Base-by-base conservation (phyloP, 805 yeast genomes). In the Ogataea paradorogensis region DNA sequence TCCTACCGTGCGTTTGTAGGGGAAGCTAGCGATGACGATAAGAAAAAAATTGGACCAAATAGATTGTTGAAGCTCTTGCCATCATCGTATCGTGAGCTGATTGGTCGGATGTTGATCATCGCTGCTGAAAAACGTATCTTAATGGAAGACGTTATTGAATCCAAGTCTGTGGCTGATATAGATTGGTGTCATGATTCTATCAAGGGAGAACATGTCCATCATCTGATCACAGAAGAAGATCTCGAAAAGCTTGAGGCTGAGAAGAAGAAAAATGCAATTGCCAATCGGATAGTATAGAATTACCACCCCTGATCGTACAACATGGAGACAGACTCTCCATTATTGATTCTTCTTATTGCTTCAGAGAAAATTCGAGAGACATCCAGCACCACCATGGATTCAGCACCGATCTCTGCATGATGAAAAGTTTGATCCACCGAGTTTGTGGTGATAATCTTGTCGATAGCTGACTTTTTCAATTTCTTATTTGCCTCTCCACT, bases 241-340 rank as follows among this genome's bases (percentile, higher is more conserved):
- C 59, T 82, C 39, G 62, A 57, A 10, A 66, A 63, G 31, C 35
- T 70, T 24, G 69, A 71, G 45, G 64, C 60, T 14, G 66, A 61
- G 24, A 61, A 62, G 24, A 55, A 58, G 35, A 56, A 49, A 40
- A 52, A 53, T 24, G 43, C 43, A 15, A 27, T 59, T 15, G 50
- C 40, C 10, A 35, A 42, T 22, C 48, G 33, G 42, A 15, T 38
- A 27, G 47, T 35, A 21, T 42, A 24, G n/a, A 15, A 8, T 53
- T 46, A 76, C 78, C 79, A 74, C 2, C 80, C 95, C 52, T 85
- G 90, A 54, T 89, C 96, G 65, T 90, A 93, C 45, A 93, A 70
- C 86, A 88, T 84, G 14, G 95, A 83, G 13, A 93, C 95, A 11
- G 91, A 80, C 68, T 93, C 99, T 51, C 99, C 99, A 53, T 93